Base-by-base conservation (phyloP, 1,284 basidiomycete genomes). In the Moesziomyces globuligerus region DNA sequence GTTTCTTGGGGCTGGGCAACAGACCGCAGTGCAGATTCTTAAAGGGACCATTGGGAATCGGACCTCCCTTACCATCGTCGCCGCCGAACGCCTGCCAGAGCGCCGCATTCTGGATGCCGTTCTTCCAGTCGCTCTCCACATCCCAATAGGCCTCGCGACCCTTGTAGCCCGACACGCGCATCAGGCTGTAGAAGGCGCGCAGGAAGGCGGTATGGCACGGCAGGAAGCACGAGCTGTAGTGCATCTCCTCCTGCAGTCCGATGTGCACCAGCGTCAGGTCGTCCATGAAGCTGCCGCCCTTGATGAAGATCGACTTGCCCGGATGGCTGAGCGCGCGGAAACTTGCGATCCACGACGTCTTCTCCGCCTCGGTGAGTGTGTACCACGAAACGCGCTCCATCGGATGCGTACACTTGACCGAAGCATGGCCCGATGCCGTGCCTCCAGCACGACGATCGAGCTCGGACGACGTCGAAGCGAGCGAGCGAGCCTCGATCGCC, bases 141-240 rank as follows among this genome's bases (percentile, higher is more conserved):
- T 52, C 50, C 66, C 66, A 69, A 21, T 69, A 69, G 3, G 53
- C 51, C 32, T 69, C 66, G 0, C 53, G 28, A 4, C 67, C 67
- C 2, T 45, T 24, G 34, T 70, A 70, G 3, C 67, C 67, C 1
- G 25, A 26, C 1, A 65, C 28, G 3, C 60, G 48, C 67, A 70
- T 70, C 23, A 65, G 10, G 9, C 34, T 26, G 45, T 70, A 65
- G 28, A 70, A 70, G 0, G 56, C 52, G 0, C 60, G 48, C 17
- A 70, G 21, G 20, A 70, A 59, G 4, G 67, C 67, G 6, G 51
- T 36, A 25, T 70, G 67, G 26, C 67, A 64, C 1, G 45, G 45
- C 13, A 70, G 40, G 25, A 70, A 64, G 37, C 56, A 64, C 13
- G 60, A 44, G 24, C 65, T 70, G 60, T 56, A 70, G 7, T 70